Conservation (phyloP, 768 basidiomycete genomes). For the Mycena leptocephala region DNA sequence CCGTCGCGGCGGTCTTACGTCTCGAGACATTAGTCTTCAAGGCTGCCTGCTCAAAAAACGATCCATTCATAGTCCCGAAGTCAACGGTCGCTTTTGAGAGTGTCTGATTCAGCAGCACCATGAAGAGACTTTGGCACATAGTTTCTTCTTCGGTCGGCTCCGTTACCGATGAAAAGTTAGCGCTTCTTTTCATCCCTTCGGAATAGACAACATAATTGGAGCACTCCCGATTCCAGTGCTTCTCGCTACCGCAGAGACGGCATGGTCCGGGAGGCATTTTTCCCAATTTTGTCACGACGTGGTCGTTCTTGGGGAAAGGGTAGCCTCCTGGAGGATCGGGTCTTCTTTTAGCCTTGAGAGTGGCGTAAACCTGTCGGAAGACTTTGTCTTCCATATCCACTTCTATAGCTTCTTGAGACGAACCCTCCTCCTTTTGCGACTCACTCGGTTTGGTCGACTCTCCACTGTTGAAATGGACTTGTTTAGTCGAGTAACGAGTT, state of each 20-base stretch:
- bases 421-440: not conserved
- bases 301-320: slow-evolving; percentile 7
- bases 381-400: no score
- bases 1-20: slow-evolving; percentile 17
- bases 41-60: slow-evolving; percentile 17
- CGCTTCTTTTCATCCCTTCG: not conserved
- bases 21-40: not conserved
- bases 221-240: slow-evolving; percentile 15
- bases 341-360: not conserved
- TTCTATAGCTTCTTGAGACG: no score
- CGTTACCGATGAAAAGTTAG: not conserved
- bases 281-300: not conserved
- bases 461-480: not conserved
- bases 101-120: not conserved
- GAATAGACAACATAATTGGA: not conserved
- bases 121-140: slow-evolving; percentile 1
- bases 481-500: not conserved
- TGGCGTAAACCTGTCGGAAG: not conserved
- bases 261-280: not conserved
- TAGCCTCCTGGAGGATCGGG: not conserved
- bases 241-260: not conserved
- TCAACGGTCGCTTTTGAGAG: not conserved
- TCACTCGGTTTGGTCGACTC: no score
- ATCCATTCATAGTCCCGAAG: not conserved
- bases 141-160: not conserved